A percentile compares a stretch with the other conserved stretches of the same genome.
Conservation (phyloP, 2,329 filamentous ascomycete species). For the Aspergillus amoenus region DNA sequence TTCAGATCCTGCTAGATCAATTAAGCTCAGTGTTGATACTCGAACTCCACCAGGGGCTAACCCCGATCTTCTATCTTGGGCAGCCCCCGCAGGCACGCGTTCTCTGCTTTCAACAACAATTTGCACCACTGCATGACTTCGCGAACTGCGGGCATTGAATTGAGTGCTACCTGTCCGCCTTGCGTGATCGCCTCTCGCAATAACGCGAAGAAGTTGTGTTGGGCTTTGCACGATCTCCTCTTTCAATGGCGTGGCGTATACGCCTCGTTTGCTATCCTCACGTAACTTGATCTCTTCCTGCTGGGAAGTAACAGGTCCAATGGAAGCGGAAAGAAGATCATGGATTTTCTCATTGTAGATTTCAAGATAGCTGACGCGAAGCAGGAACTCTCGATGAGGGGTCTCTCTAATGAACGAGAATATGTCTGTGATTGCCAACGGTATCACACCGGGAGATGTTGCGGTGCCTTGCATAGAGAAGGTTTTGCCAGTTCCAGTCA, state of each 20-base stretch:
- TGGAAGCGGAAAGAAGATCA: constrained; percentile 76
- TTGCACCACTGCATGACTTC: constrained; percentile 96
- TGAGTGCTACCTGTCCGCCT: constrained; percentile 91
- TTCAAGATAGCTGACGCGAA: constrained; percentile 95
- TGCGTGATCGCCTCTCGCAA: constrained; percentile 88
- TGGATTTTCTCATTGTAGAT: constrained; percentile 99
- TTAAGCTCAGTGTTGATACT: constrained; percentile 91
- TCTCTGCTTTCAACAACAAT: constrained; percentile 97
- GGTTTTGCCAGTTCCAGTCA: constrained; percentile 98
- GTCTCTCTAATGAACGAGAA: constrained; percentile 99
- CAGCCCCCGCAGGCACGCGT: constrained; percentile 61
- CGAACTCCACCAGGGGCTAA: constrained; percentile 84
- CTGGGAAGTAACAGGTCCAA: constrained; percentile 53
- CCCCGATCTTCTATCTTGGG: constrained; percentile 65
- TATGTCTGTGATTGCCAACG: constrained; percentile 95
- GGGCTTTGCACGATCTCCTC: constrained; percentile 99
- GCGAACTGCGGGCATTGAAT: constrained; percentile 93
- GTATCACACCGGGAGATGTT: constrained; percentile 92
- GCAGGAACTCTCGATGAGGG: constrained; percentile 85
- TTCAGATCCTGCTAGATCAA: constrained; percentile 94
- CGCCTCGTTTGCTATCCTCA: constrained; percentile 92
- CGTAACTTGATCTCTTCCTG: constrained; percentile 96
- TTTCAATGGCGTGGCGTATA: constrained; percentile 93
- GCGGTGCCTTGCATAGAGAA: constrained; percentile 99
- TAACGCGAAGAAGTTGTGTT: constrained; percentile 90